Evolutionary conservation across 306 rosid genomes (phyloP), one percentile per base, ranked within the genome.

Genomic region (Glycyrrhiza uralensis): DNA sequence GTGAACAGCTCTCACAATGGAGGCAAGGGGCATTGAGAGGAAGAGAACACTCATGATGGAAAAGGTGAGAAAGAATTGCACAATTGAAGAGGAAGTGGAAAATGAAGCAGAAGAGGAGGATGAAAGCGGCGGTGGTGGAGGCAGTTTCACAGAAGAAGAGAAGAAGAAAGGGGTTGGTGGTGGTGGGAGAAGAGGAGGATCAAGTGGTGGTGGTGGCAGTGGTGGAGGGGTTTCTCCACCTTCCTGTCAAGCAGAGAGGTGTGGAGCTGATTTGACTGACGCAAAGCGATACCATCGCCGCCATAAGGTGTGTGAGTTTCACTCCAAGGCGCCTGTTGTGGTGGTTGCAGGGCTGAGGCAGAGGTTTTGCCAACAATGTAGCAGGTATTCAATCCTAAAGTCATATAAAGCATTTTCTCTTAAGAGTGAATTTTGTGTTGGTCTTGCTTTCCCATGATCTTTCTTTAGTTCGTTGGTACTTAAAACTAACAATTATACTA

Each of bases 281-380:
- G 97, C 93, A 42, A 93, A 93, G 80, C 57, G 87, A 74, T 93
- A 90, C 61, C 93, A 93, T 61, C 97, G 97, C 73, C 98, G 98
- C 81, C 98, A 93, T 78, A 93, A 89, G 88, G 98, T 93, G 60
- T 93, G 98, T 50, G 98, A 93, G 76, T 70, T 85, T 77, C 98
- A 93, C 63, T 88, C 97, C 17, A 93, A 93, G 85, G 97, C 96
- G 0, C 72, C 97, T 0, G 75, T 55, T 54, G 98, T 84, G 63
- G 39, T 87, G 44, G 98, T 90, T 45, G 85, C 92, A 4, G 98
- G 96, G 29, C 78, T 66, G 19, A 80, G 89, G 44, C 98, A 93
- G 81, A 88, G 98, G 74, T 93, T 93, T 76, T 93, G 98, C 73
- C 98, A 93, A 81, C 98, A 93, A 90, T 93, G 98, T 84, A 93